Conservation (phyloP, 2,329 filamentous ascomycete species). For the Paecilomyces variotii region DNA sequence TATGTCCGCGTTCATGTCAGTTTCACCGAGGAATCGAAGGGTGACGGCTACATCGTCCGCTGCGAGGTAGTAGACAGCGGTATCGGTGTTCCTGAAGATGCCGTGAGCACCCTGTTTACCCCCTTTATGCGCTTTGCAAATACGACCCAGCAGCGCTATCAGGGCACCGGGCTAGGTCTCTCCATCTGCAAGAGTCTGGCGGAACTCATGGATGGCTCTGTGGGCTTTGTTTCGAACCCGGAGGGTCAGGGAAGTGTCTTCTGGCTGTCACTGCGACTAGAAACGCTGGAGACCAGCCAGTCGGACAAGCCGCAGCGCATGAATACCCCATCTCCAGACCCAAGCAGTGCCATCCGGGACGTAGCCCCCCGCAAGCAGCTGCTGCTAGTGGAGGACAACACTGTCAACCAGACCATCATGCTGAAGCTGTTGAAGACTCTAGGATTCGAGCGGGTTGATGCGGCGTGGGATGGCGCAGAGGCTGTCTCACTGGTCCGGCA, state of each 20-base stretch:
- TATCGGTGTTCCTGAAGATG: constrained; percentile 43
- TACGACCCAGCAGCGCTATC: constrained; percentile 45
- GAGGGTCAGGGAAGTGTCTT: constrained; percentile 43
- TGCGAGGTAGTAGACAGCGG: constrained; percentile 49
- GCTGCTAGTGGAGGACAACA: constrained; percentile 36
- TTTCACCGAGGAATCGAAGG: constrained; percentile 34
- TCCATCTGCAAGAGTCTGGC: constrained; percentile 51
- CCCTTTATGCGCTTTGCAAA: constrained; percentile 51
- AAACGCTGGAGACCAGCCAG: constrained; percentile 25
- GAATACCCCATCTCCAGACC: constrained; percentile 11
- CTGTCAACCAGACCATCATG: constrained; percentile 36
- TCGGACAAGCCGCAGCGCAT: constrained; percentile 19
- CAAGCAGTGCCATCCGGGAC: constrained; percentile 23
- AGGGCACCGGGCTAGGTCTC: constrained; percentile 50
- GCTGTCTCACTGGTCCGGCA: constrained; percentile 36
- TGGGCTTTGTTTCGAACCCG: constrained; percentile 40
- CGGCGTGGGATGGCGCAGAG: constrained; percentile 38
- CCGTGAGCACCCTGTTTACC: constrained; percentile 44
- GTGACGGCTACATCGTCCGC: constrained; percentile 37
- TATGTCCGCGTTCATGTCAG: constrained; percentile 40
- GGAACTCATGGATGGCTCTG: constrained; percentile 49
- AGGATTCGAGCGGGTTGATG: constrained; percentile 35
- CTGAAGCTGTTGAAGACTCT: constrained; percentile 30
- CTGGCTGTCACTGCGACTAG: constrained; percentile 43
- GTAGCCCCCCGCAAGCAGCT: constrained; percentile 35